Percentiles rank a stretch among this genome's conserved stretches.
phyloP scores from a whole-genome alignment of 371 early-diverging fungal genomes.

The Rhizomucor pusillus region DNA sequence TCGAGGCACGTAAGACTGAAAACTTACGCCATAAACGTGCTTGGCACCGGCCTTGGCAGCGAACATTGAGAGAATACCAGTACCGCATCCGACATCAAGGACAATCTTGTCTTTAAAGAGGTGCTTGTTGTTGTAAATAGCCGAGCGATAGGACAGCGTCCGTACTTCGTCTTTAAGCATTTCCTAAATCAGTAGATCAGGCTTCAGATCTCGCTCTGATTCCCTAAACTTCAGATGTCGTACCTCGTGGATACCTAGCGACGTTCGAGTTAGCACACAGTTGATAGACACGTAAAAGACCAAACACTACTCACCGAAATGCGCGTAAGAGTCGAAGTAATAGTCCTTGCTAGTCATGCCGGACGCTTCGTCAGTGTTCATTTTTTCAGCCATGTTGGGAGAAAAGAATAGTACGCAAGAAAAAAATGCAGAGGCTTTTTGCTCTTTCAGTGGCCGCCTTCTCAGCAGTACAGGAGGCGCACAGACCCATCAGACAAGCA shows the following conservation, averaged over 20 bases:
- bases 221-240: neutral
- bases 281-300: slow-evolving; percentile 4
- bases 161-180: slow-evolving; percentile 96
- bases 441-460: no score
- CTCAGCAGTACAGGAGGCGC: no score
- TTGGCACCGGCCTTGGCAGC: slow-evolving; percentile 91
- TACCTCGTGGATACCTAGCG: slow-evolving; percentile 57
- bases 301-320: slow-evolving; percentile 69
- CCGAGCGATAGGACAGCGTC: slow-evolving; percentile 90
- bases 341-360: slow-evolving; percentile 83
- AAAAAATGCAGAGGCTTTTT: no score
- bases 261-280: neutral
- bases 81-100: slow-evolving; percentile 96
- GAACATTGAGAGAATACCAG: slow-evolving; percentile 95
- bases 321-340: slow-evolving; percentile 97
- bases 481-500: no score
- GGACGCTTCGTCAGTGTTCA: slow-evolving; percentile 13
- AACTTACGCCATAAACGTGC: slow-evolving; percentile 84
- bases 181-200: slow-evolving; percentile 56
- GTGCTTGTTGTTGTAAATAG: slow-evolving; percentile 92
- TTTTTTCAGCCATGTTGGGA: neutral
- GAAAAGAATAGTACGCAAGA: neutral
- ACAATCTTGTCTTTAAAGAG: slow-evolving; percentile 96
- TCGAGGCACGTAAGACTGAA: no score
- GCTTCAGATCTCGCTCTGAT: neutral